Evolutionary conservation across 768 basidiomycete genomes (phyloP), one percentile per base, ranked within the genome.

Genomic region (Glaciozyma antarctica): DNA sequence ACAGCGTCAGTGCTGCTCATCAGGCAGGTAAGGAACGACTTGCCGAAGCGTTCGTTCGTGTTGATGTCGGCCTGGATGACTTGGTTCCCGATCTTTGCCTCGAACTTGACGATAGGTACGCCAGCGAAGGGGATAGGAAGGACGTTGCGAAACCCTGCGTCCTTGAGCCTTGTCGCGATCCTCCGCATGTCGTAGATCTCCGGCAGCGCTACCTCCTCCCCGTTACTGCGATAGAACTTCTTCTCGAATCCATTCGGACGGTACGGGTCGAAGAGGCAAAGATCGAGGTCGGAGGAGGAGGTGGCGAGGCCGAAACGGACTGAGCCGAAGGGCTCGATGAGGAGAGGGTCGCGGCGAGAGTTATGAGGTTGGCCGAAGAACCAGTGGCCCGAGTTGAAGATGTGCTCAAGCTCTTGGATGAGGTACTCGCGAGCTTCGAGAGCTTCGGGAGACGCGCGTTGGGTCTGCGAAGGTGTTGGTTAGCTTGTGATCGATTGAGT

Each of bases 1-100:
- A 48, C n/a, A 4, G 28, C 24, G 1, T 7, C 9, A 5, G 3
- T 1, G 0, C 8, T 7, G 16, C 9, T 24, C 22, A 26, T 21
- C 22, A 44, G 2, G 22, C 22, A 41, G 34, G 10, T 5, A 7
- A 5, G 32, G 21, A 44, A 41, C n/a, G 83, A 64, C 4, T 80
- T 61, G 2, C 85, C 86, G 1, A 86, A 77, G 9, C 81, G 82
- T 34, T 84, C 81, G 71, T 88, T 87, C 63, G 84, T 78, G 71
- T 84, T 85, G 68, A 87, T 83, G 55, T 73, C 71, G 22, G 63
- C 69, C 26, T 69, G 62, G 58, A 72, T 69, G 22, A 60, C 58
- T 6, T 47, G 30, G 28, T 63, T 63, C 48, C 65, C 66, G n/a
- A 67, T 26, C 30, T 17, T 15, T 28, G 60, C 58, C n/a, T 59